Percentiles rank a stretch among this genome's conserved stretches.
Evolutionary conservation across 2,329 filamentous ascomycete genomes (phyloP).

Genomic region (Pleurostoma richardsiae): DNA sequence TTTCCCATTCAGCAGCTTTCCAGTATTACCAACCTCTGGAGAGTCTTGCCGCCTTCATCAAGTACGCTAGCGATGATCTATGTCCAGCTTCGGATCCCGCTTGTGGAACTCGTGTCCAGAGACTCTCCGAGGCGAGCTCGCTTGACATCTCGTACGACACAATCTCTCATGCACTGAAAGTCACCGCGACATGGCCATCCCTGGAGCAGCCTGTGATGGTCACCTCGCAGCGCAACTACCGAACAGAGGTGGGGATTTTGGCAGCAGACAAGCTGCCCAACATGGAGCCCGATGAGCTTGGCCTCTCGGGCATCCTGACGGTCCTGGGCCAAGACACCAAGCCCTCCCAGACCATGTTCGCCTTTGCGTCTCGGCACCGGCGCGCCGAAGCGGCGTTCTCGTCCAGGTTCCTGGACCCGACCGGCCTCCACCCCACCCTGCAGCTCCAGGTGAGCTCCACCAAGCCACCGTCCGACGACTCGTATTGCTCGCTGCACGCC

Average conservation of each 20-base stretch:
- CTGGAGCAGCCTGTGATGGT: constrained; percentile 32
- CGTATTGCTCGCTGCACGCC: constrained; percentile 68
- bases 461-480: constrained; percentile 43
- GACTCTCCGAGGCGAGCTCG: constrained; percentile 48
- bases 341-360: constrained; percentile 73
- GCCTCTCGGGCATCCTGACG: constrained; percentile 71
- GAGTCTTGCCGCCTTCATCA: constrained; percentile 47
- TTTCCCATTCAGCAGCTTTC: constrained; percentile 55
- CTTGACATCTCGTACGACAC: constrained; percentile 76
- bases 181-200: constrained; percentile 61
- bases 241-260: constrained; percentile 78
- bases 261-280: constrained; percentile 54
- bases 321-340: constrained; percentile 71
- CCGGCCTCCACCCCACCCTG: constrained; percentile 79
- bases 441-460: constrained; percentile 57
- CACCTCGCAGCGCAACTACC: constrained; percentile 36
- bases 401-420: constrained; percentile 61
- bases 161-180: constrained; percentile 57
- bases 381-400: constrained; percentile 53
- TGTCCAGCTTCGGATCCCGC: constrained; percentile 40
- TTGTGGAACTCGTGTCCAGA: constrained; percentile 44
- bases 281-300: constrained; percentile 67
- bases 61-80: constrained; percentile 44
- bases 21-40: constrained; percentile 69
- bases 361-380: constrained; percentile 74